phyloP scores from a whole-genome alignment of 345 rosid species.

The Kernera saxatilis region DNA sequence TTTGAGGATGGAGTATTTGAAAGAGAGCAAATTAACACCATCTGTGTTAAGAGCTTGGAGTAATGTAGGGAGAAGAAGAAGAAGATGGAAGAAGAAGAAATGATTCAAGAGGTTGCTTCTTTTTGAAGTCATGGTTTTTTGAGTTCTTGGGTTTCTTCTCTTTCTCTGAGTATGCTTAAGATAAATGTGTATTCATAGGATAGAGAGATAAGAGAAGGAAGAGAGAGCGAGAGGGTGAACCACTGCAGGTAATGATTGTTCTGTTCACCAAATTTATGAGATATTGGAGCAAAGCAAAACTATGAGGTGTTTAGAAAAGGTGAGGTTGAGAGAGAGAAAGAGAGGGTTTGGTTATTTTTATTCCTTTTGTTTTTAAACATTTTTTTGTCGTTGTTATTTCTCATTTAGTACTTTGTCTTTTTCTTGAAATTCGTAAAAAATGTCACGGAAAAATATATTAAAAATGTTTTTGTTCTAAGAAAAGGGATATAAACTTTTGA shows the following conservation, averaged over 20 bases:
- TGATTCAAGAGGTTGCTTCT: conserved; percentile 7
- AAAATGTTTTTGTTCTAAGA: not conserved
- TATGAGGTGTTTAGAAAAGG: conserved; percentile 18
- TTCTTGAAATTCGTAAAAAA: conserved; percentile 1
- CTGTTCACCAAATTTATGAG: conserved; percentile 49
- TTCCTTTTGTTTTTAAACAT: not conserved
- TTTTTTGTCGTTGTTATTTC: conserved; percentile 17
- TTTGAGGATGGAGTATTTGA: conserved; percentile 56
- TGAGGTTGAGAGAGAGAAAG: conserved; percentile 1
- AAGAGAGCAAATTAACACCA: conserved; percentile 60
- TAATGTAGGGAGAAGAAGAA: conserved; percentile 25
- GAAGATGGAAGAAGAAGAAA: conserved; percentile 20
- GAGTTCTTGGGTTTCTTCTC: not conserved
- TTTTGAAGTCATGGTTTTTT: conserved; percentile 31
- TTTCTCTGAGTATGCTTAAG: conserved; percentile 7
- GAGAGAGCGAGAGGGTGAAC: conserved; percentile 49
- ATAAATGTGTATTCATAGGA: conserved; percentile 31
- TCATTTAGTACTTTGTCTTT: conserved; percentile 9
- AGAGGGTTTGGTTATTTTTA: conserved; percentile 3
- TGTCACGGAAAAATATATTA: not conserved
- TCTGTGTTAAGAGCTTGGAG: conserved; percentile 49
- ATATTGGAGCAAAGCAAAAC: conserved; percentile 24
- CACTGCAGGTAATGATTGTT: conserved; percentile 47
- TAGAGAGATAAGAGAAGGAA: not conserved
- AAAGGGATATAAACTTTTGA: not conserved